Percentiles rank a stretch among this genome's conserved stretches.
Conservation (phyloP, 1,139 yeast genomes). For the Pichiaceae sp. region DNA sequence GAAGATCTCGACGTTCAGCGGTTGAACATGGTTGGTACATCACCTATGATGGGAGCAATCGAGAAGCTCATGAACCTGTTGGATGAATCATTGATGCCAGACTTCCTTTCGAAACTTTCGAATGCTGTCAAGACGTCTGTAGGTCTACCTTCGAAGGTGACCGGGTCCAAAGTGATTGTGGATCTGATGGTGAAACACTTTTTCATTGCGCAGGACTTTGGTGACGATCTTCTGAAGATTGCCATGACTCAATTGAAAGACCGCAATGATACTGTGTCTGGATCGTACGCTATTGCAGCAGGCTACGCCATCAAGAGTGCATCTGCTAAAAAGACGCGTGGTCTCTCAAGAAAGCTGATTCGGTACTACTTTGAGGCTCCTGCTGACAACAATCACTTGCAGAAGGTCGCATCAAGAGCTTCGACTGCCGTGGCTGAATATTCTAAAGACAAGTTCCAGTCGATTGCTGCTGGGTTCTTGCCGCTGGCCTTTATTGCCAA, state of each 20-base stretch:
- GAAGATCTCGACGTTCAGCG: constrained; percentile 74
- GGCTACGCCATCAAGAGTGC: constrained; percentile 73
- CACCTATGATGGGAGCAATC: constrained; percentile 87
- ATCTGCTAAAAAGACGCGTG: constrained; percentile 41
- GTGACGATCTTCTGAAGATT: constrained; percentile 52
- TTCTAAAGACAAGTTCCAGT: constrained; percentile 60
- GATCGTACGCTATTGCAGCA: constrained; percentile 72
- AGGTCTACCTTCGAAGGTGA: constrained; percentile 88
- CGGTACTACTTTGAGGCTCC: constrained; percentile 48
- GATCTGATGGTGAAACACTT: constrained; percentile 52
- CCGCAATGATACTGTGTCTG: constrained; percentile 62
- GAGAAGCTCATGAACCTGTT: constrained; percentile 58
- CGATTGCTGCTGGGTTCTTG: constrained; percentile 55
- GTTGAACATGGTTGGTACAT: constrained; percentile 61
- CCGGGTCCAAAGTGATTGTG: constrained; percentile 72
- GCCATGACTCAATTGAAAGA: constrained; percentile 58
- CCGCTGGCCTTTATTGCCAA: constrained; percentile 78
- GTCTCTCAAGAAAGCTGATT: constrained; percentile 44
- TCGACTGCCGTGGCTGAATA: constrained; percentile 63
- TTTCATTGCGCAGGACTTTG: constrained; percentile 48
- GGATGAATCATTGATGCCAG: constrained; percentile 44
- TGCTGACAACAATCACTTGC: constrained; percentile 24
- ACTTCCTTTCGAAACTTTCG: constrained; percentile 41
- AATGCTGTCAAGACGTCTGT: constrained; percentile 57
- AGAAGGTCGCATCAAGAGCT: constrained; percentile 53